Conservation (phyloP, 495 filamentous ascomycete species). For the Neurospora cerealis region DNA sequence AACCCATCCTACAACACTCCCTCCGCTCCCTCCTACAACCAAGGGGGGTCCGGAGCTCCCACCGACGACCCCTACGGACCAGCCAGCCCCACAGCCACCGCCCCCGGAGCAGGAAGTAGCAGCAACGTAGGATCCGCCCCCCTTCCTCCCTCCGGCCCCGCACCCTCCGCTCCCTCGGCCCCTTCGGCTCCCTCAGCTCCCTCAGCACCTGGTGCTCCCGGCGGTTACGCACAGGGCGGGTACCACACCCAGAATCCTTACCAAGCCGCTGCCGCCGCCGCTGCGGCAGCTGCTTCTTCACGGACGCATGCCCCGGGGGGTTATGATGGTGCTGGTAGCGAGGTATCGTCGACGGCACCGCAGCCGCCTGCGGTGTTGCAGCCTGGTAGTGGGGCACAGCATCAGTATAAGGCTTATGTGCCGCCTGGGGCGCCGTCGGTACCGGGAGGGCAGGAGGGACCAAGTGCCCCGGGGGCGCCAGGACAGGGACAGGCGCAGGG, state of each 20-base stretch:
- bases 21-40: constrained; percentile 40
- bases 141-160: constrained; percentile 15
- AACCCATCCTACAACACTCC: background rate
- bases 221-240: constrained; percentile 10
- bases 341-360: background rate
- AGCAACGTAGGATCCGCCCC: constrained; percentile 9
- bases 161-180: constrained; percentile 15
- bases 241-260: constrained; percentile 4
- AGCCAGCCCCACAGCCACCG: constrained; percentile 19
- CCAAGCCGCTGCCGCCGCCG: constrained; percentile 27
- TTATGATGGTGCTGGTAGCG: background rate
- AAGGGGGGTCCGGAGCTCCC: constrained; percentile 44
- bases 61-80: constrained; percentile 41
- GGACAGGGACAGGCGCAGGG: background rate
- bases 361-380: background rate
- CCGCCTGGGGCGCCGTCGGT: constrained; percentile 10
- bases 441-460: constrained; percentile 1
- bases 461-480: constrained; percentile 8
- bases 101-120: constrained; percentile 10
- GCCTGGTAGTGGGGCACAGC: background rate
- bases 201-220: background rate
- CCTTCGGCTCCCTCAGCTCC: background rate
- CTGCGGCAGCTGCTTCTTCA: constrained; percentile 22
- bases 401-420: constrained; percentile 27
- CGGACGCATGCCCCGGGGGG: background rate